Evolutionary conservation across 1,284 basidiomycete genomes (phyloP), one percentile per base, ranked within the genome.

Genomic region (Porodaedalea pini): DNA sequence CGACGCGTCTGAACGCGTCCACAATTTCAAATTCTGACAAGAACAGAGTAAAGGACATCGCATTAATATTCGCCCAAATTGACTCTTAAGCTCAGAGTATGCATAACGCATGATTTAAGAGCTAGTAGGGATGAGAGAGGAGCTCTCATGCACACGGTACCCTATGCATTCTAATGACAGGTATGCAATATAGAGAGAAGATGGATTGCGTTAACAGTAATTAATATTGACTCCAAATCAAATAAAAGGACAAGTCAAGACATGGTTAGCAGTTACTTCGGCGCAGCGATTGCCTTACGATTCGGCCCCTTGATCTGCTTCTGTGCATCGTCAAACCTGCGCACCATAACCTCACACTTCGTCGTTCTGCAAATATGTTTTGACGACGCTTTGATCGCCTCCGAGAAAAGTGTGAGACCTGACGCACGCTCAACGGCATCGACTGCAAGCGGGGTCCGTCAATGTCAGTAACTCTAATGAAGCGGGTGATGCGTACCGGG

Each of bases 351-450:
- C 59, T 94, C 83, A 68, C 94, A 97, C 71, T 88, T 88, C 7
- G 90, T 85, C 8, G 85, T 83, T 68, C 85, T 80, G 78, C 96
- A 99, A 48, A 99, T 89, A 67, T 92, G 88, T 67, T 87, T 93
- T 8, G 92, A 86, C n/a, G 77, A 74, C 21, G 71, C 63, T 71
- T 96, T 98, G 66, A 98, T 74, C 29, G 82, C 81, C 43, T 91
- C 86, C 0, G 94, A 92, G 76, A 99, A 94, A 34, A 99, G 76
- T 1, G 82, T 87, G 51, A 99, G 78, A 0, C 96, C 96, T 0
- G 96, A 89, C 3, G 93, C 91, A 25, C 86, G 84, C 73, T 99
- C 97, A 40, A 99, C 94, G 0, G 86, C 80, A 59, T 97, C 94
- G 56, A 97, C 90, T 90, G 64, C 41, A 62, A 56, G 29, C 31